A percentile compares a stretch with the other conserved stretches of the same genome.
These are phyloP conservation scores for Gymnopilus dilepis DNA, from an alignment of 768 basidiomycete species.

Conservation along the genomic window DNA sequence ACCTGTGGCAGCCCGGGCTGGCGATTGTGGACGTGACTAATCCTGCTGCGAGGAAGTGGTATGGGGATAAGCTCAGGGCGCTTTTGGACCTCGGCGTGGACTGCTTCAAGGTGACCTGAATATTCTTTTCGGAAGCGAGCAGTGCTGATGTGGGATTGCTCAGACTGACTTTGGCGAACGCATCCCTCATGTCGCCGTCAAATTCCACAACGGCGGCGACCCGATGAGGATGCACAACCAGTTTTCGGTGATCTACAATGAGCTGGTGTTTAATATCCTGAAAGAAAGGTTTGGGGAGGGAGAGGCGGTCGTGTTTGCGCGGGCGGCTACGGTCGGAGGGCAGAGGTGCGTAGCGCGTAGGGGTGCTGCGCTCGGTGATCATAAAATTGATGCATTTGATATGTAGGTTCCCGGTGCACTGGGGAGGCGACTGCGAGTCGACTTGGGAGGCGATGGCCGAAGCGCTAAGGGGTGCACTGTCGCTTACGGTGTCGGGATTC, in stretches of 20 bases:
- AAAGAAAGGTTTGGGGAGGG: conserved; percentile 62
- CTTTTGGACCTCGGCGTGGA: conserved; percentile 63
- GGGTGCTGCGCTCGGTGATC: neutral
- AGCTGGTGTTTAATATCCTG: conserved; percentile 67
- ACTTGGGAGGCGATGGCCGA: conserved; percentile 84
- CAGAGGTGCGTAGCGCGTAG: conserved; percentile 49
- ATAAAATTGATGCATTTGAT: neutral
- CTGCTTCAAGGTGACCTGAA: conserved; percentile 56
- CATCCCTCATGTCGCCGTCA: conserved; percentile 68
- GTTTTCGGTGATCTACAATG: conserved; percentile 74
- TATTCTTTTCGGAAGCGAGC: neutral
- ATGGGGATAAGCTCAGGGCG: conserved; percentile 49
- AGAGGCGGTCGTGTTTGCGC: conserved; percentile 73
- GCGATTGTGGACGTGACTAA: conserved; percentile 68
- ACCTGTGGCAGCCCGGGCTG: conserved; percentile 42
- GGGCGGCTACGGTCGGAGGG: conserved; percentile 71
- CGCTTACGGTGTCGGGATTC: conserved; percentile 70
- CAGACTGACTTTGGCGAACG: conserved; percentile 82
- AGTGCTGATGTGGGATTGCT: neutral
- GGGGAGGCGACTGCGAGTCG: conserved; percentile 80
- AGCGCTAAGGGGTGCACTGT: conserved; percentile 68
- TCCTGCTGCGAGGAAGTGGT: conserved; percentile 62
- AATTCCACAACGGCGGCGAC: conserved; percentile 70
- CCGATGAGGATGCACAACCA: conserved; percentile 74
- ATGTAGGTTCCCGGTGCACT: conserved; percentile 57